phyloP scores from a whole-genome alignment of 495 filamentous ascomycete species.

The Clavariopsis aquatica region DNA sequence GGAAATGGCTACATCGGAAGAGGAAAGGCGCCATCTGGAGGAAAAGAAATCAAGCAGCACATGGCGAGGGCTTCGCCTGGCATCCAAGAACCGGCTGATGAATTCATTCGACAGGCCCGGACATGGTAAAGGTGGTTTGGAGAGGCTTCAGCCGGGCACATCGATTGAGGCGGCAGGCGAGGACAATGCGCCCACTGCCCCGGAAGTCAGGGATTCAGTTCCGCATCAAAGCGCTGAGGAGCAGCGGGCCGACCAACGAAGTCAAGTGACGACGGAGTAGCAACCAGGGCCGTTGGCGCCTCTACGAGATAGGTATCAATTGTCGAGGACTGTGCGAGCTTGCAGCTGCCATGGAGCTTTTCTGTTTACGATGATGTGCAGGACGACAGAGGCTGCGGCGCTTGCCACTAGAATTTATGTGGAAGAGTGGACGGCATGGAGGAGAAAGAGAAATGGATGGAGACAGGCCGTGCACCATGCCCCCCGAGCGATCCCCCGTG shows the following conservation, averaged over 20 bases:
- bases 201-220: constrained; percentile 36
- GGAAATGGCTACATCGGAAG: constrained; percentile 71
- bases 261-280: constrained; percentile 48
- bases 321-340: constrained; percentile 24
- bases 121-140: constrained; percentile 70
- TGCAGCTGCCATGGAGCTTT: constrained; percentile 25
- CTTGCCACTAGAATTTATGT: constrained; percentile 29
- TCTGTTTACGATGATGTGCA: constrained; percentile 47
- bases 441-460: constrained; percentile 11
- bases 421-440: constrained; percentile 21
- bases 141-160: constrained; percentile 45
- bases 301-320: constrained; percentile 35
- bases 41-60: constrained; percentile 79
- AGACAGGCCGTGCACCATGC: constrained; percentile 27
- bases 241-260: constrained; percentile 37
- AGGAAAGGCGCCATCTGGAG: constrained; percentile 65
- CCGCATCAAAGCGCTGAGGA: constrained; percentile 36
- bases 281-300: constrained; percentile 47
- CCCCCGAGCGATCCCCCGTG: constrained; percentile 35
- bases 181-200: constrained; percentile 30
- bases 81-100: constrained; percentile 69
- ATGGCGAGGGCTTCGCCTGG: constrained; percentile 83
- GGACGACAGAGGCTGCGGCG: constrained; percentile 46
- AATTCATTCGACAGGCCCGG: constrained; percentile 82
- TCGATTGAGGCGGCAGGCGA: constrained; percentile 35